A percentile compares a stretch with the other conserved stretches of the same genome.
Evolutionary conservation across 106 monocot genomes (phyloP).

Genomic region (Dioscorea alata): DNA sequence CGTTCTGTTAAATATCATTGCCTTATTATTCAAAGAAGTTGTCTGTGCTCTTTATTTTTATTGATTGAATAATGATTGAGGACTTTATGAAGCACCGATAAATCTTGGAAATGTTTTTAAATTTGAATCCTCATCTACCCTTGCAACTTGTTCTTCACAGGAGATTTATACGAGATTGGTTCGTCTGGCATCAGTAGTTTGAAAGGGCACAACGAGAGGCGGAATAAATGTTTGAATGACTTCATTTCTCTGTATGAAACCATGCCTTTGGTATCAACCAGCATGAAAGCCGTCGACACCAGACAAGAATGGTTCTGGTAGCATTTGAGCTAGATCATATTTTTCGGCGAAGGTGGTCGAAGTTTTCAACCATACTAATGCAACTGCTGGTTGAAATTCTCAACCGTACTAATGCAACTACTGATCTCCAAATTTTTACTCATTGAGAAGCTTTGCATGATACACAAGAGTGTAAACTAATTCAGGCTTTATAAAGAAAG

Average conservation of each 20-base stretch:
- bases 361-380: no score
- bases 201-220: slow-evolving; percentile 33
- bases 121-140: neutral
- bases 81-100: neutral
- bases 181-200: slow-evolving; percentile 58
- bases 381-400: no score
- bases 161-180: slow-evolving; percentile 53
- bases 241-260: slow-evolving; percentile 46
- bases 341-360: no score
- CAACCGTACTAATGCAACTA: no score
- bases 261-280: slow-evolving; percentile 50
- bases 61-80: neutral
- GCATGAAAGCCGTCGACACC: slow-evolving; percentile 47
- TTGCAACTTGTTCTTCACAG: slow-evolving; percentile 17
- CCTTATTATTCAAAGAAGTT: neutral
- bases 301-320: slow-evolving; percentile 67
- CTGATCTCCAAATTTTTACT: no score
- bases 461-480: no score
- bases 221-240: slow-evolving; percentile 55
- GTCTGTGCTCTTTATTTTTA: no score
- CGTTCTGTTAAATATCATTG: neutral
- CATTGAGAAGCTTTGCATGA: no score
- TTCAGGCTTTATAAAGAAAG: no score
- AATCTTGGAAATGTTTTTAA: neutral
- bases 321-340: neutral